Evolutionary conservation across 208 protist species (phyloP), one percentile per base, ranked within the genome.

Genomic region (Wallacemonas sp.): DNA sequence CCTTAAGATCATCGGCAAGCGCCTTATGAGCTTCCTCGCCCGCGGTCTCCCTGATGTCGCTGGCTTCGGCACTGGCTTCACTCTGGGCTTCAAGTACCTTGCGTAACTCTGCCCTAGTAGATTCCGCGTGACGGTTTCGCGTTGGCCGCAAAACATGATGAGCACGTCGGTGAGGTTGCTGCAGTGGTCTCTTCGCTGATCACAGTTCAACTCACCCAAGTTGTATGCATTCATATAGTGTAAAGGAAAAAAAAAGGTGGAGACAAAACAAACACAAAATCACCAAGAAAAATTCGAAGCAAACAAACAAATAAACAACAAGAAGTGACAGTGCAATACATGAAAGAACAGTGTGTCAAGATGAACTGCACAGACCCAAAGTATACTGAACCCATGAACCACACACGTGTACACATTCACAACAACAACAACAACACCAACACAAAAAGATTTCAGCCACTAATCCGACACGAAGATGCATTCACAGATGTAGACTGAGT

Each of bases 1-100:
- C 46, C 42, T 82, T 2, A 80, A 79, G 28, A 73, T 86, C 63
- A 60, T 88, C n/a, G 62, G 79, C 46, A 61, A 81, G 51, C 70
- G 76, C 15, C 65, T 64, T 21, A 46, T 82, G 31, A 41, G 21
- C 22, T 83, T 78, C 66, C 51, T 74, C 21, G 62, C 69, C 34
- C 45, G 68, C 15, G 80, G 86, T 21, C 38, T 90, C 28, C 77
- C 75, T 30, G 78, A 82, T 33, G 71, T 71, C 15, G 75, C 75
- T 38, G 83, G 80, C 24, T 90, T 93, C 64, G 68, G 72, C 44
- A 63, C 73, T 1, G 78, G 86, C 30, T 84, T 90, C 47, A 75
- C 80, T 39, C 27, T 84, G 28, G 83, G 78, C 4, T 62, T 70
- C 19, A 77, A 79, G 66, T 85, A 80, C 59, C 61, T 92, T 31